phyloP scores from a whole-genome alignment of 306 rosid species.

The Hippophae tibetana region DNA sequence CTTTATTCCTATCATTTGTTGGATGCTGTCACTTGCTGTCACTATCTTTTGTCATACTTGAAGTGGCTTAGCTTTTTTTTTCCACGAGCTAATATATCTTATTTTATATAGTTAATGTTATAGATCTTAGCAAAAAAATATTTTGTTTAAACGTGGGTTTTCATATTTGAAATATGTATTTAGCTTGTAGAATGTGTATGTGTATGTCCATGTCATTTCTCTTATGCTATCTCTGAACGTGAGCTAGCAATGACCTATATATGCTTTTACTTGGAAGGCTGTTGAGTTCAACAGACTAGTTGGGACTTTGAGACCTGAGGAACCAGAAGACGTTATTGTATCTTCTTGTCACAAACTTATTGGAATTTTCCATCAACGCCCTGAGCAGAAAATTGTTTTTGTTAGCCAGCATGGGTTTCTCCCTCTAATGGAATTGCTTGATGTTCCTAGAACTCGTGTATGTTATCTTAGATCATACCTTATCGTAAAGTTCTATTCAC shows the following conservation, averaged over 20 bases:
- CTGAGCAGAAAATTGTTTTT: conserved; percentile 91
- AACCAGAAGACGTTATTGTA: conserved; percentile 78
- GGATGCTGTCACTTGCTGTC: too few species aligned
- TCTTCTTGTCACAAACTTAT: conserved; percentile 85
- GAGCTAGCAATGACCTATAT: conserved; percentile 17
- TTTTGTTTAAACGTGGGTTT: not conserved
- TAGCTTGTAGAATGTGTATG: not conserved
- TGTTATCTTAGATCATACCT: conserved; percentile 22
- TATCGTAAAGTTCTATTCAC: conserved; percentile 10
- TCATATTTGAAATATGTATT: not conserved
- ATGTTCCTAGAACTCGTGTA: conserved; percentile 82
- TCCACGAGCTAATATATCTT: too few species aligned
- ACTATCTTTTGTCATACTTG: too few species aligned
- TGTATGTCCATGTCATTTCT: not conserved
- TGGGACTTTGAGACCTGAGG: conserved; percentile 73
- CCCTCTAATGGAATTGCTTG: conserved; percentile 83
- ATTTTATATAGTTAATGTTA: too few species aligned
- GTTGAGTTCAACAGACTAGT: conserved; percentile 91
- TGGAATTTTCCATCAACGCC: conserved; percentile 69
- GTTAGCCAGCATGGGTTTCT: conserved; percentile 91
- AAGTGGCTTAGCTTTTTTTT: too few species aligned
- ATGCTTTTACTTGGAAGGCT: conserved; percentile 44
- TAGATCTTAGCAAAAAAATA: not conserved
- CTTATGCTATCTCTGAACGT: conserved; percentile 4
- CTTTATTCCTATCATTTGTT: too few species aligned